phyloP scores from a whole-genome alignment of 148 eudicot genomes.

The Drosera capensis region DNA sequence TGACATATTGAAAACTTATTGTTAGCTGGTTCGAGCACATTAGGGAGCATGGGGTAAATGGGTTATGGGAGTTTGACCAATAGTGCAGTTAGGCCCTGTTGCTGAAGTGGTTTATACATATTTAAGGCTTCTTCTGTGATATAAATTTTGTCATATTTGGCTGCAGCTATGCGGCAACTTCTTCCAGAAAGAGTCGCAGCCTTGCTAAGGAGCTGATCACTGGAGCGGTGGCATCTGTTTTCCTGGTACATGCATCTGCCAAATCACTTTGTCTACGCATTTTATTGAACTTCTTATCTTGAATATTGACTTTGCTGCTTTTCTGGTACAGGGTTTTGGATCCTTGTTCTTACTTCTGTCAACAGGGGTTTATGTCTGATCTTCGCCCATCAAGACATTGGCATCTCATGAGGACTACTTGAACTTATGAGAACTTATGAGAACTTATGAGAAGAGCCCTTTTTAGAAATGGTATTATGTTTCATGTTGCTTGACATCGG shows the following conservation, averaged over 20 bases:
- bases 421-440: too few relatives aligned
- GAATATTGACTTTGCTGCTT: not conserved
- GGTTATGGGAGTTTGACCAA: too few relatives aligned
- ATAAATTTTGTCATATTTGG: too few relatives aligned
- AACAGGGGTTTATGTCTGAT: slow-evolving; percentile 81
- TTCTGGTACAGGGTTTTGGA: slow-evolving; percentile 78
- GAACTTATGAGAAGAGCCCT: too few relatives aligned
- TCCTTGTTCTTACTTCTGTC: slow-evolving; percentile 89
- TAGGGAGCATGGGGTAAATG: too few relatives aligned
- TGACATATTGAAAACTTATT: too few relatives aligned
- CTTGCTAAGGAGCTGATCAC: slow-evolving; percentile 71
- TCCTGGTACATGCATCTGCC: slow-evolving; percentile 42
- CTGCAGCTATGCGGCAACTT: slow-evolving; percentile 87
- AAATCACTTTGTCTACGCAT: not conserved
- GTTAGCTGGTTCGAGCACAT: too few relatives aligned
- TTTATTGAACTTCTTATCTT: not conserved
- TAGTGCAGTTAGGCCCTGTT: too few relatives aligned
- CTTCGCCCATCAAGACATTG: not conserved
- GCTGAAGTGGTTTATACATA: too few relatives aligned
- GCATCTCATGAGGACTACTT: not conserved
- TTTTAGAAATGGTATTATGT: too few relatives aligned
- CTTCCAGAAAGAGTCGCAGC: slow-evolving; percentile 78
- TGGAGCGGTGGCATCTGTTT: slow-evolving; percentile 80
- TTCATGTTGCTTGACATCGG: too few relatives aligned
- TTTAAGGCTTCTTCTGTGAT: too few relatives aligned